Evolutionary conservation across 192 early-diverging fungal genomes (phyloP).

Genomic region (Mortierella hygrophila): DNA sequence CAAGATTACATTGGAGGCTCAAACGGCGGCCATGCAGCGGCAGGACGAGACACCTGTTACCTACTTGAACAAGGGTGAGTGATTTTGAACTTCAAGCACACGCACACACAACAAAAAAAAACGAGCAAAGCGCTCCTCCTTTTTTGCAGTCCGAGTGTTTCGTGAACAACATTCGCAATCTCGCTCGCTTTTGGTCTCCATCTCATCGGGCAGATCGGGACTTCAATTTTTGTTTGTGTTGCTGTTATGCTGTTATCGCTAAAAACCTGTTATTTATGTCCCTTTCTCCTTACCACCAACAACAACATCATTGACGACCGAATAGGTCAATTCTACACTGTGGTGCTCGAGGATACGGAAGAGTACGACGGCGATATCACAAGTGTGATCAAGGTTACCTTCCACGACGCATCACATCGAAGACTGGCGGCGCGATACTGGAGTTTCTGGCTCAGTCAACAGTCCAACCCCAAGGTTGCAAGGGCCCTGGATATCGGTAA

Average conservation of each 20-base stretch:
- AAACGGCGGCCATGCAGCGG: slow-evolving; percentile 67
- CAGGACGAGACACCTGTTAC: slow-evolving; percentile 75
- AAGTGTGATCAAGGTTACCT: slow-evolving; percentile 73
- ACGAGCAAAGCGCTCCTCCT: not conserved
- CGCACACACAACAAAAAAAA: not conserved
- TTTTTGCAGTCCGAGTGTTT: not conserved
- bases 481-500: slow-evolving; percentile 79
- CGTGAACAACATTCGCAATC: too few relatives aligned
- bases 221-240: not conserved
- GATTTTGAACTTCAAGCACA: not conserved
- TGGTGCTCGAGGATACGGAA: slow-evolving; percentile 66
- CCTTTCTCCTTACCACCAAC: not conserved
- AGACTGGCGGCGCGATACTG: slow-evolving; percentile 75
- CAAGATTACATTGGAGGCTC: slow-evolving; percentile 59
- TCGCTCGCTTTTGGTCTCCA: not conserved
- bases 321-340: slow-evolving; percentile 70
- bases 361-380: slow-evolving; percentile 65
- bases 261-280: not conserved
- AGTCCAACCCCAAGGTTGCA: slow-evolving; percentile 67
- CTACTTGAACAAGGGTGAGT: slow-evolving; percentile 79
- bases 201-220: not conserved
- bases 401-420: slow-evolving; percentile 82
- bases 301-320: not conserved
- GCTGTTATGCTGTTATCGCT: not conserved
- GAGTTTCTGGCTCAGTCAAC: slow-evolving; percentile 83